Conservation (phyloP, 176 grass and related monocot species). For the Poa annua region DNA sequence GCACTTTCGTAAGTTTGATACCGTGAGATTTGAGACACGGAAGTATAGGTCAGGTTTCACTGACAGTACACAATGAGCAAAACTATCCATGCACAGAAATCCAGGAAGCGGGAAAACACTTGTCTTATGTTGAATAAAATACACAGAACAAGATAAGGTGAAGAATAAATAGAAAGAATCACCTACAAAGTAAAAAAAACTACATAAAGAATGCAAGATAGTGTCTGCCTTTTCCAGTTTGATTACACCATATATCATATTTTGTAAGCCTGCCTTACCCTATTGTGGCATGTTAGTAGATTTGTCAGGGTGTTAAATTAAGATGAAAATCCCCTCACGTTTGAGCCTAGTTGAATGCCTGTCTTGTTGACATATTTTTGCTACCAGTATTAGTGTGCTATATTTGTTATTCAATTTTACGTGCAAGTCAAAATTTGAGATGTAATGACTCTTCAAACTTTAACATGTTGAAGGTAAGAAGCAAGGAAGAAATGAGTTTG, state of each 20-base stretch:
- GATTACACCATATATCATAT: neutral
- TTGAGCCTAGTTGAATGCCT: constrained; percentile 11
- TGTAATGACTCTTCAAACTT: constrained; percentile 36
- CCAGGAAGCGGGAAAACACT: neutral
- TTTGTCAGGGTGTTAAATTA: constrained; percentile 11
- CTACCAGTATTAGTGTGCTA: constrained; percentile 22
- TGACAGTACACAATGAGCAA: constrained; percentile 16
- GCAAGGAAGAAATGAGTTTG: constrained; percentile 99
- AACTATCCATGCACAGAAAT: constrained; percentile 22
- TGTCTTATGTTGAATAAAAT: constrained; percentile 11
- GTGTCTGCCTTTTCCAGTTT: constrained; percentile 12
- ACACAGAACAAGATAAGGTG: neutral
- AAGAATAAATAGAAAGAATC: neutral
- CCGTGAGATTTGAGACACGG: neutral
- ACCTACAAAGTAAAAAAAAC: neutral
- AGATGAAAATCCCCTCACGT: neutral
- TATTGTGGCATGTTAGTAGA: constrained; percentile 9
- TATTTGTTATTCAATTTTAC: constrained; percentile 11
- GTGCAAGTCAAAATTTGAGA: constrained; percentile 24
- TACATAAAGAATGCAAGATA: constrained; percentile 8
- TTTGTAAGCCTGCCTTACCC: neutral
- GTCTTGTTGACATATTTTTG: constrained; percentile 5
- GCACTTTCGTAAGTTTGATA: constrained; percentile 15
- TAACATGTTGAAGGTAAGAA: constrained; percentile 73
- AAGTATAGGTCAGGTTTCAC: constrained; percentile 20